A percentile compares a stretch with the other conserved stretches of the same genome.
These are phyloP conservation scores for Leishmania amazonensis DNA, from an alignment of 208 protist species.

Conservation along the genomic window DNA sequence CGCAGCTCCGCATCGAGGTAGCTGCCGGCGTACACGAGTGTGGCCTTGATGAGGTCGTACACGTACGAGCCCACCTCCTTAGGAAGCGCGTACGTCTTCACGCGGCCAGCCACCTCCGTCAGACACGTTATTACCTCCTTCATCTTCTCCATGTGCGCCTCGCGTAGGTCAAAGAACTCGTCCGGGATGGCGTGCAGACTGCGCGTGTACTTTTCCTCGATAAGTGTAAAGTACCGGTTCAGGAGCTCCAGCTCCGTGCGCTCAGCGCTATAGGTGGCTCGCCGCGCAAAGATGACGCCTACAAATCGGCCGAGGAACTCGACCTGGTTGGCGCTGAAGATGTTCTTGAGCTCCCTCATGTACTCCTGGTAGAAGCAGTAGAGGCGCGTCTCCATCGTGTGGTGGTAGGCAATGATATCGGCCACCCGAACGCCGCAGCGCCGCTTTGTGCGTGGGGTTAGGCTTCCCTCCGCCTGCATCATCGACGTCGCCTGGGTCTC, in stretches of 20 bases:
- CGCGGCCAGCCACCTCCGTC: conserved; percentile 59
- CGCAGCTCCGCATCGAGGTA: conserved; percentile 74
- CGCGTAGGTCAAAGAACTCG: conserved; percentile 75
- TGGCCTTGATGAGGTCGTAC: conserved; percentile 52
- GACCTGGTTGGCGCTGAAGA: conserved; percentile 59
- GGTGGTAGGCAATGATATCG: conserved; percentile 80
- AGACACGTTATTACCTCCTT: conserved; percentile 69
- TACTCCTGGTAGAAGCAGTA: conserved; percentile 74
- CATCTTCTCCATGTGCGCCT: conserved; percentile 86
- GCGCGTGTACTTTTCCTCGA: conserved; percentile 84
- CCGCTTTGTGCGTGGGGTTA: conserved; percentile 74
- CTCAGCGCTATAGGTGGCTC: conserved; percentile 40
- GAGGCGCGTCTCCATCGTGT: conserved; percentile 62
- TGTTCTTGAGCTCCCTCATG: conserved; percentile 52
- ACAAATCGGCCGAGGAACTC: conserved; percentile 67
- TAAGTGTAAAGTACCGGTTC: conserved; percentile 61
- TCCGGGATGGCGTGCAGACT: conserved; percentile 70
- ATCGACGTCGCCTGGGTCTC: conserved; percentile 60
- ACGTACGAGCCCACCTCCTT: conserved; percentile 52
- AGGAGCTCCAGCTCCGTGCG: conserved; percentile 68
- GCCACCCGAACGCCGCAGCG: conserved; percentile 52
- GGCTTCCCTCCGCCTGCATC: conserved; percentile 49
- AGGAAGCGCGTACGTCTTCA: conserved; percentile 58
- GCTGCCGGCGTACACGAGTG: conserved; percentile 48
- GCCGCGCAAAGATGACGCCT: conserved; percentile 65